Evolutionary conservation across 495 filamentous ascomycete species (phyloP).

Genomic region (Sporormia fimetaria): DNA sequence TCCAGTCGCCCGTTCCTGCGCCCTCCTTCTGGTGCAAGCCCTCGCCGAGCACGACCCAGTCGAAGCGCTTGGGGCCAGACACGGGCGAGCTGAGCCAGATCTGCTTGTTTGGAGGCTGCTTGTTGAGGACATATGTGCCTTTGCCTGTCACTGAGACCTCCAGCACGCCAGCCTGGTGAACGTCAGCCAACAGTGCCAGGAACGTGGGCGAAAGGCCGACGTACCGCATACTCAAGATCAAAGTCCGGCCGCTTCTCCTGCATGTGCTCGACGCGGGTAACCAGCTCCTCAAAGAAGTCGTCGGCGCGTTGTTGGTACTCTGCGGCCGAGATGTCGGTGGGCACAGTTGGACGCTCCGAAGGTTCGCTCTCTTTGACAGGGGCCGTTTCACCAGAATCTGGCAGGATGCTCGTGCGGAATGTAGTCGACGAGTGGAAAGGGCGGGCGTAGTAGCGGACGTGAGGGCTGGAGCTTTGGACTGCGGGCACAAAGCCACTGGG

Average conservation of each 20-base stretch:
- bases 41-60: slow-evolving; percentile 65
- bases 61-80: slow-evolving; percentile 85
- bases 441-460: not conserved
- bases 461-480: not conserved
- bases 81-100: slow-evolving; percentile 92
- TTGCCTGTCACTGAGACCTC: slow-evolving; percentile 50
- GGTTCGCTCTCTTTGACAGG: slow-evolving; percentile 22
- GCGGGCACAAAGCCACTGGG: slow-evolving; percentile 3
- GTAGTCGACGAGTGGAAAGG: slow-evolving; percentile 12
- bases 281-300: slow-evolving; percentile 50
- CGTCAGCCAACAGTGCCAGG: slow-evolving; percentile 14
- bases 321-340: slow-evolving; percentile 59
- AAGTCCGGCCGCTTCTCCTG: slow-evolving; percentile 55
- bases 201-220: slow-evolving; percentile 12
- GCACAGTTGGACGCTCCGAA: slow-evolving; percentile 27
- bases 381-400: slow-evolving; percentile 29
- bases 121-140: slow-evolving; percentile 88
- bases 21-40: slow-evolving; percentile 65
- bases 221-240: slow-evolving; percentile 50
- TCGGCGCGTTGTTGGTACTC: slow-evolving; percentile 62
- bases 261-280: slow-evolving; percentile 17
- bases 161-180: slow-evolving; percentile 64
- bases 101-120: slow-evolving; percentile 93
- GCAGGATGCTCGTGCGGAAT: slow-evolving; percentile 27
- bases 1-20: slow-evolving; percentile 59